Evolutionary conservation across 257 asterid species (phyloP).

Genomic region (Rauvolfia tetraphylla): DNA sequence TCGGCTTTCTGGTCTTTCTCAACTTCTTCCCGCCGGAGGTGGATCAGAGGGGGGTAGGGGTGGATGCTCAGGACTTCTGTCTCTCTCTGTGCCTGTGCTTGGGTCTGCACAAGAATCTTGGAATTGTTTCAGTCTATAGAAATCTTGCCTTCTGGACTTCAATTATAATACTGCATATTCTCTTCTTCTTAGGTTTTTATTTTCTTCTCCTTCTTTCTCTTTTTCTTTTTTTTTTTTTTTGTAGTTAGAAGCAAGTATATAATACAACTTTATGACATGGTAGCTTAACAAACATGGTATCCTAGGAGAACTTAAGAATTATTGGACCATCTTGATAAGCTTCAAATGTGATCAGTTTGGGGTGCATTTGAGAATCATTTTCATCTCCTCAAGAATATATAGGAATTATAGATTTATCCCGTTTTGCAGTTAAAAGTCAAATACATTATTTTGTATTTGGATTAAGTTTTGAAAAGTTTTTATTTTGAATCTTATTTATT

Average conservation of each 20-base stretch:
- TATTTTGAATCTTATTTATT: too few species aligned
- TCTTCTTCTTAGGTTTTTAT: background rate
- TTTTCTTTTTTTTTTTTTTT: background rate
- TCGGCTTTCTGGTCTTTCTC: slow-evolving; percentile 26
- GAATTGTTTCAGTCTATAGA: slow-evolving; percentile 35
- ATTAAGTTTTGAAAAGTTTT: too few species aligned
- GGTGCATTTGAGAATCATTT: background rate
- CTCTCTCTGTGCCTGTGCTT: background rate
- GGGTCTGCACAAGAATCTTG: slow-evolving; percentile 49
- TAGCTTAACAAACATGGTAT: slow-evolving; percentile 8
- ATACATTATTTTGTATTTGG: too few species aligned
- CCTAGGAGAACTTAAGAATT: background rate
- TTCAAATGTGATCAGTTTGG: background rate
- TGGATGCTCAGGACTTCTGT: background rate
- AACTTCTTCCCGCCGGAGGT: background rate
- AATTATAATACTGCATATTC: slow-evolving; percentile 1
- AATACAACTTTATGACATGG: background rate
- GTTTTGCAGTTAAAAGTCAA: too few species aligned
- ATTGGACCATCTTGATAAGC: background rate
- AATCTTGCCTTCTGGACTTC: slow-evolving; percentile 10
- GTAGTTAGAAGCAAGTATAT: background rate
- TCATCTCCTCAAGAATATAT: background rate
- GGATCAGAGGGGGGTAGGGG: background rate
- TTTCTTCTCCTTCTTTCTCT: background rate
- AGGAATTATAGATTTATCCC: too few species aligned